These are phyloP conservation scores for Cymbopogon citratus DNA, from an alignment of 176 grass and related monocot species.

Conservation along the genomic window DNA sequence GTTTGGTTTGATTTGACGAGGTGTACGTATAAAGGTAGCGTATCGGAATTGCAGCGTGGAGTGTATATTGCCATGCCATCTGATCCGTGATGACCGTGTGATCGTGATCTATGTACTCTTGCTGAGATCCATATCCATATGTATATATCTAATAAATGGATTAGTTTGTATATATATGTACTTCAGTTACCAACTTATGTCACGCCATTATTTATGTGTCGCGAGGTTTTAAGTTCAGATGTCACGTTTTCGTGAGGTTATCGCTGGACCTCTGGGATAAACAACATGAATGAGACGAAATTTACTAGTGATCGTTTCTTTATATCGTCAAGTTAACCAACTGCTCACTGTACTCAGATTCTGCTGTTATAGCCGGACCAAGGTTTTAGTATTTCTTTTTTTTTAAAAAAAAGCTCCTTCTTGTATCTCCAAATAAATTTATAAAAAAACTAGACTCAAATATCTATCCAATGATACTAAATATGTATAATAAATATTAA, in stretches of 20 bases:
- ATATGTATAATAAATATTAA: no score
- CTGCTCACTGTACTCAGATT: no score
- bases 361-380: neutral
- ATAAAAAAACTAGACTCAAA: no score
- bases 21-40: neutral
- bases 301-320: neutral
- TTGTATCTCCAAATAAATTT: no score
- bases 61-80: neutral
- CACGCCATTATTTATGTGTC: neutral
- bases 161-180: neutral
- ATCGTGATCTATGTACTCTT: neutral
- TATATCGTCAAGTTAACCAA: neutral
- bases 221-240: neutral
- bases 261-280: neutral
- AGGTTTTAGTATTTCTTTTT: neutral
- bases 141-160: constrained; percentile 3
- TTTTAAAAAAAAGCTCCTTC: neutral
- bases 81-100: neutral
- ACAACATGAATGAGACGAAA: no score
- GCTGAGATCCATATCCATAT: neutral
- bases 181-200: neutral
- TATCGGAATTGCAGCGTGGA: neutral
- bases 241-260: neutral
- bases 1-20: neutral
- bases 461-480: no score